phyloP scores from a whole-genome alignment of 2,329 filamentous ascomycete species.

The Calonectria crousiana region DNA sequence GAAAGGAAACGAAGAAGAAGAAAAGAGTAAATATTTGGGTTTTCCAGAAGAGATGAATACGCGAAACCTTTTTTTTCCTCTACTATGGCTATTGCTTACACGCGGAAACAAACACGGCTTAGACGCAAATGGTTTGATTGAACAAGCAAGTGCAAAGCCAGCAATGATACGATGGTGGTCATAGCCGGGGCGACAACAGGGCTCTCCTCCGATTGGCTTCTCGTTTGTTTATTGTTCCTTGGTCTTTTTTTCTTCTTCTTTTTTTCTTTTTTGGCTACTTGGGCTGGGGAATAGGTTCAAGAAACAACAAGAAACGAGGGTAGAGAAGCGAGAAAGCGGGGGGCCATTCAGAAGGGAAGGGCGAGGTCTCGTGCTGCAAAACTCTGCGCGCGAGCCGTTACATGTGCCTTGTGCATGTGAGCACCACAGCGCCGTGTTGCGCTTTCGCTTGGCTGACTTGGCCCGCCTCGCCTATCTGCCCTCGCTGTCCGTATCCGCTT shows the following conservation, averaged over 20 bases:
- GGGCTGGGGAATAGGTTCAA: background rate
- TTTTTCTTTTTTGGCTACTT: background rate
- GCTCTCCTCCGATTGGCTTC: background rate
- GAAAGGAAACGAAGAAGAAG: background rate
- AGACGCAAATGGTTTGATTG: background rate
- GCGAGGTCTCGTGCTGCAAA: constrained; percentile 9
- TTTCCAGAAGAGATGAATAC: background rate
- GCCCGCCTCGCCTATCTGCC: constrained; percentile 5
- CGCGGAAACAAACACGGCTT: background rate
- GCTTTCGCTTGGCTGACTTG: constrained; percentile 6
- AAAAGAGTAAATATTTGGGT: background rate
- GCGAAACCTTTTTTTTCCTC: background rate
- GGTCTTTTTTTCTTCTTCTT: background rate
- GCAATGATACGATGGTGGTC: constrained; percentile 14
- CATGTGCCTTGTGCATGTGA: constrained; percentile 10
- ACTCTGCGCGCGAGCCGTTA: constrained; percentile 1
- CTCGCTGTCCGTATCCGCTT: constrained; percentile 1
- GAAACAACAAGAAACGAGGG: background rate
- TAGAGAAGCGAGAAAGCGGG: background rate
- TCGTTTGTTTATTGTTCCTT: background rate
- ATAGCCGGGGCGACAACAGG: background rate
- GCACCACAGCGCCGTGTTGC: constrained; percentile 1
- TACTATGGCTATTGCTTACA: background rate
- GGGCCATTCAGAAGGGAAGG: background rate
- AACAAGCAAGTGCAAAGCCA: background rate